Evolutionary conservation across 2,329 filamentous ascomycete species (phyloP).

Genomic region (Aureobasidium sp.): DNA sequence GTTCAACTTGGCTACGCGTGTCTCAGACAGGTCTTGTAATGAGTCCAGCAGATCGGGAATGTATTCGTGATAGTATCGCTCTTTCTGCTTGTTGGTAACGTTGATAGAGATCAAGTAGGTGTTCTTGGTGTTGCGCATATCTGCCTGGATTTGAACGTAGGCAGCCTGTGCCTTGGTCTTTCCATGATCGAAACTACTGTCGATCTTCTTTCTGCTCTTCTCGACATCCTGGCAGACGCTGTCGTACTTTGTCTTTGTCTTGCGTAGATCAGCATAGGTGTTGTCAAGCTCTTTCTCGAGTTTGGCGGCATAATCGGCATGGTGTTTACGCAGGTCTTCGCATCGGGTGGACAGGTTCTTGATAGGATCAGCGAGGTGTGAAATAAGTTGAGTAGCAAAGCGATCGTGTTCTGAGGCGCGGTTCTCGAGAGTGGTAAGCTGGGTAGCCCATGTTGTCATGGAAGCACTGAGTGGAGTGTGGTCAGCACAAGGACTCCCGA

Average conservation of each 20-base stretch:
- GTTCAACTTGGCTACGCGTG: slow-evolving; percentile 77
- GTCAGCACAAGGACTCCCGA: not conserved
- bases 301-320: slow-evolving; percentile 80
- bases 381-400: slow-evolving; percentile 70
- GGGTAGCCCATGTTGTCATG: slow-evolving; percentile 92
- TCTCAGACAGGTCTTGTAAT: slow-evolving; percentile 88
- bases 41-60: slow-evolving; percentile 85
- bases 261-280: slow-evolving; percentile 77
- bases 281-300: slow-evolving; percentile 82
- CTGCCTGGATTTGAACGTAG: slow-evolving; percentile 84
- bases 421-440: slow-evolving; percentile 81
- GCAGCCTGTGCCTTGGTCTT: slow-evolving; percentile 85
- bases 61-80: slow-evolving; percentile 95
- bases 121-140: slow-evolving; percentile 98
- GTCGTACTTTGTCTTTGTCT: slow-evolving; percentile 91
- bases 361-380: slow-evolving; percentile 78
- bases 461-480: slow-evolving; percentile 58
- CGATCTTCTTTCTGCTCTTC: slow-evolving; percentile 86
- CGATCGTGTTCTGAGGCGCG: slow-evolving; percentile 84
- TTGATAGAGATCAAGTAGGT: slow-evolving; percentile 96
- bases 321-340: slow-evolving; percentile 87
- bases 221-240: slow-evolving; percentile 90
- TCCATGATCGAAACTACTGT: slow-evolving; percentile 77
- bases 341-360: slow-evolving; percentile 67
- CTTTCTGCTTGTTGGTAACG: slow-evolving; percentile 95